Base-by-base conservation (phyloP, 129 eudicot species). In the Artemisia argyi region DNA sequence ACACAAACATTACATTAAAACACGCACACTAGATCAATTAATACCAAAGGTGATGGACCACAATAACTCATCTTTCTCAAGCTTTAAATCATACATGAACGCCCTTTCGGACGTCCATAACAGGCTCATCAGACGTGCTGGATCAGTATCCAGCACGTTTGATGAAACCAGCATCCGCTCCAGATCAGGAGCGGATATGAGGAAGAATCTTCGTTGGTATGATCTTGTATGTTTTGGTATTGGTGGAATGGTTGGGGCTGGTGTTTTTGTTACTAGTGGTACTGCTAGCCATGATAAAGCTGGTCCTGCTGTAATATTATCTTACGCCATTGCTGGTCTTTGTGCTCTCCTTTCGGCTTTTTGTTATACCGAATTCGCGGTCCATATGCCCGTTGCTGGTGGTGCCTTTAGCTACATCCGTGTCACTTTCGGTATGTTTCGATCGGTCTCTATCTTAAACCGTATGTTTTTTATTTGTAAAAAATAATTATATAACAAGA, bases 191-290 rank as follows among this genome's bases (percentile, higher is more conserved):
- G 42, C 84, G 11, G 79, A 64, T 67, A 71, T 94, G 85, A 54
- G 65, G 5, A 82, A 79, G 13, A 82, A 76, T 12, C 88, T 94
- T 69, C 81, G 92, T 0, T 94, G 98, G 98, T 78, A 82, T 76
- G 98, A 94, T 75, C 96, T 94, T 35, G 66, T 94, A 66, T 86
- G 97, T 6, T 82, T 94, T 28, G 97, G 97, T 47, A 66, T 94
- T 81, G 99, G 99, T 48, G 99, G 99, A 0, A 94, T 94, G 99
- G 96, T 94, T 28, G 99, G 99, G 6, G 97, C 99, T 61, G 99
- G 99, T 2, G 97, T 94, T 0, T 94, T 94, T 26, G 92, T 94
- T 53, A 94, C 99, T 52, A 82, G 96, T 19, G 99, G 99, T 16
- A 83, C 73, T 19, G 97, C 96, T 24, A 71, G 82, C 26, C 87